Evolutionary conservation across 768 basidiomycete species (phyloP), one percentile per base, ranked within the genome.

Genomic region (Ramaria sp.): DNA sequence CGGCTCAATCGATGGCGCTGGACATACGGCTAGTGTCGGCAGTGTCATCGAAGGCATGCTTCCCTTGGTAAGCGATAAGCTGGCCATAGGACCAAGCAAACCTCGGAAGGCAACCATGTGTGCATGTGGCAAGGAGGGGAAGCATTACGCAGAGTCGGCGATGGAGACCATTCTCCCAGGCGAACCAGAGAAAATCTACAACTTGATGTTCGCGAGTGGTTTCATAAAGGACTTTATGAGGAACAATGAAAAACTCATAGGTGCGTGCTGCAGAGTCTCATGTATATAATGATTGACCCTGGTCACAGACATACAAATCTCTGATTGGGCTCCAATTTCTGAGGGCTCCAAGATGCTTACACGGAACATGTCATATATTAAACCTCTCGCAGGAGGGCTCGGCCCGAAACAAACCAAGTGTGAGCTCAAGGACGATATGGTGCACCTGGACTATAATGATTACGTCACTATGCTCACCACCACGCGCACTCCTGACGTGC

Each of bases 391-490:
- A 60, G 93, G 81, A 1, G 82, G 84, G 54, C 80, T 99, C 31
- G 96, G 96, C 0, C 96, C 95, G 0, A 95, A 83, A 67, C 88
- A 91, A 69, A 92, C 94, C 15, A 95, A 94, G 67, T 99, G 96
- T 73, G 90, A 97, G 71, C 84, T 98, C 58, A 78, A 79, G 50
- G 95, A 99, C 65, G 92, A 96, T 72, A 81, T 78, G 54, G 74
- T 82, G 38, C 75, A 86, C 66, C 78, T 79, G 62, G 91, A 98
- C 64, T 87, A 86, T 63, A 91, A 97, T 42, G 79, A 91, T 59
- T 88, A 86, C 62, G 78, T 93, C 41, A 75, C 79, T 45, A 91
- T 85, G 66, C 61, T 95, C 19, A 97, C 95, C 20, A 94, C 89
- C 13, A 98, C 96, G 27, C 77, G 80, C 57, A 93, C 91, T 4